A percentile compares a stretch with the other conserved stretches of the same genome.
phyloP scores from a whole-genome alignment of 495 filamentous ascomycete genomes.

The Tuber brumale region DNA sequence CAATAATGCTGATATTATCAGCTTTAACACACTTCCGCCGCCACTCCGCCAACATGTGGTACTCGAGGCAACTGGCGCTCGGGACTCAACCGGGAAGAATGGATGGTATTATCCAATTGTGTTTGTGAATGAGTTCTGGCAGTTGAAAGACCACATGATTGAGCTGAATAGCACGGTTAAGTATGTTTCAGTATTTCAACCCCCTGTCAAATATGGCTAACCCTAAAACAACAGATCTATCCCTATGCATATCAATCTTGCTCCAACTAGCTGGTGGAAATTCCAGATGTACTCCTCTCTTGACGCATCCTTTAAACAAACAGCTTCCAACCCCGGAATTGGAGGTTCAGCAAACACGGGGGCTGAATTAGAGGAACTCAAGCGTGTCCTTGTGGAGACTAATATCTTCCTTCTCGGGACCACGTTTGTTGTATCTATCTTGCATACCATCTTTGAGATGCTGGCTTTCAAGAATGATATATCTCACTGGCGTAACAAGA shows the following conservation, averaged over 20 bases:
- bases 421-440: slow-evolving; percentile 73
- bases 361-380: slow-evolving; percentile 90
- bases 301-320: slow-evolving; percentile 79
- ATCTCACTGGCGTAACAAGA: slow-evolving; percentile 97
- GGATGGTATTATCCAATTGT: slow-evolving; percentile 95
- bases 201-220: neutral
- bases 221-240: slow-evolving; percentile 43
- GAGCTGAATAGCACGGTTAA: slow-evolving; percentile 87
- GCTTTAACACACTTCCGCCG: slow-evolving; percentile 61
- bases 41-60: slow-evolving; percentile 68
- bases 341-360: slow-evolving; percentile 38
- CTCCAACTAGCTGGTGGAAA: slow-evolving; percentile 82
- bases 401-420: slow-evolving; percentile 84
- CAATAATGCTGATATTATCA: slow-evolving; percentile 65
- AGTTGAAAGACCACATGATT: slow-evolving; percentile 82
- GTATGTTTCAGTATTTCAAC: slow-evolving; percentile 32
- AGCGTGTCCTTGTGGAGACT: slow-evolving; percentile 86
- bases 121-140: slow-evolving; percentile 95
- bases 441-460: slow-evolving; percentile 92
- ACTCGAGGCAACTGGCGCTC: slow-evolving; percentile 63
- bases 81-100: slow-evolving; percentile 77
- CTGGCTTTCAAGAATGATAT: slow-evolving; percentile 97
- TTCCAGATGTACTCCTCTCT: slow-evolving; percentile 76
- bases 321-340: slow-evolving; percentile 56
- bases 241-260: slow-evolving; percentile 76